Evolutionary conservation across 768 basidiomycete genomes (phyloP).

Genomic region (Chalciporus pseudorubinellus): DNA sequence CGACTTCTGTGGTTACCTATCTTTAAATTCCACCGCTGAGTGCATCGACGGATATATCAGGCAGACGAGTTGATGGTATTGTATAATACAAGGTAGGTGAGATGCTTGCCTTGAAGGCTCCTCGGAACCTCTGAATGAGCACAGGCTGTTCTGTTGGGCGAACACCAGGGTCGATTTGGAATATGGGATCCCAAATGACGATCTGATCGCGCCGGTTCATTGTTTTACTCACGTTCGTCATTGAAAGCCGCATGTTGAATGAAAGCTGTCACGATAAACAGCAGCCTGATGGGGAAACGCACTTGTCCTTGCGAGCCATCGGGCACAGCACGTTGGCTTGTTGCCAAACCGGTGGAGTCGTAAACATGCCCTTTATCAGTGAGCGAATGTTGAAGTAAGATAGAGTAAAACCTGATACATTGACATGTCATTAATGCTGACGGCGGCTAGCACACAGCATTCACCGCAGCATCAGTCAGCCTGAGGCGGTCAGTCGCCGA

Average conservation of each 20-base stretch:
- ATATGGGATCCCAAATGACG: too few relatives aligned
- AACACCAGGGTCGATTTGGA: not conserved
- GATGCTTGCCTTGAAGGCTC: not conserved
- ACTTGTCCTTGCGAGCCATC: too few relatives aligned
- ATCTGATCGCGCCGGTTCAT: not conserved
- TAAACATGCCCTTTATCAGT: not conserved
- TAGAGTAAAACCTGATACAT: not conserved
- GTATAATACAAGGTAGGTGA: not conserved
- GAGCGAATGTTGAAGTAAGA: not conserved
- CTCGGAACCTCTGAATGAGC: slow-evolving; percentile 13
- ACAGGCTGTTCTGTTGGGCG: not conserved
- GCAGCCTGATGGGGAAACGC: too few relatives aligned
- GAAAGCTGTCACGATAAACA: too few relatives aligned
- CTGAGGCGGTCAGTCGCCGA: not conserved
- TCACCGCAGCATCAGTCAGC: not conserved
- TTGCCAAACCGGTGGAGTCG: not conserved
- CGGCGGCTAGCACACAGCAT: not conserved
- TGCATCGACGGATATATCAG: too few relatives aligned
- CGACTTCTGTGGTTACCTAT: not conserved
- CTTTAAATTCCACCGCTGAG: too few relatives aligned
- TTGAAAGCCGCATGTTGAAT: not conserved
- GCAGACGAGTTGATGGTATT: too few relatives aligned
- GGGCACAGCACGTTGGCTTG: too few relatives aligned
- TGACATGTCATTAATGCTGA: too few relatives aligned
- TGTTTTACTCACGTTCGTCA: not conserved